Evolutionary conservation across 192 early-diverging fungal species (phyloP), one percentile per base, ranked within the genome.

Genomic region (Cladochytrium replicatum): DNA sequence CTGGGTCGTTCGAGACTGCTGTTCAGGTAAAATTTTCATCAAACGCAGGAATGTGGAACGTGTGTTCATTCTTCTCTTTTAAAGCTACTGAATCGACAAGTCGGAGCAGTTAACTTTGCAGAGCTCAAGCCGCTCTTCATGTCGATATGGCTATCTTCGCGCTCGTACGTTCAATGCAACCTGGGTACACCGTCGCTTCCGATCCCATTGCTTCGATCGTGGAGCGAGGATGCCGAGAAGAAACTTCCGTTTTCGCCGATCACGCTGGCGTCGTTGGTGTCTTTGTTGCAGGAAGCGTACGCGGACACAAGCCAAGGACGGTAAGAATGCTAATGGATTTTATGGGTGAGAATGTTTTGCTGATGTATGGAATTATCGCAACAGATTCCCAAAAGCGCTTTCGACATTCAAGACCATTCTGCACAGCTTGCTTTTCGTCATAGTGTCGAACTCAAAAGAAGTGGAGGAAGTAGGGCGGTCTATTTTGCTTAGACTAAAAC

Each of bases 1-100:
- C 93, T 9, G 95, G 95, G 31, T 82, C 86, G 21, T 97, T 94
- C 61, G 93, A 94, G 54, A 82, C 78, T 25, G 96, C 93, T 1
- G 96, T 99, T 88, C 78, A 86, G 77, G 84, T 86, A n/a, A n/a
- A n/a, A n/a, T n/a, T n/a, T n/a, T n/a, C n/a, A n/a, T n/a, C n/a
- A n/a, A n/a, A n/a, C n/a, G n/a, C n/a, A n/a, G n/a, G n/a, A n/a
- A n/a, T n/a, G n/a, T n/a, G n/a, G n/a, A n/a, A n/a, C n/a, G n/a
- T n/a, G n/a, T n/a, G n/a, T n/a, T n/a, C n/a, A n/a, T n/a, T n/a
- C n/a, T n/a, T n/a, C n/a, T n/a, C n/a, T n/a, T 54, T 32, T 71
- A 5, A 60, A 86, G 82, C 63, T 93, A 29, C 71, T 99, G 32
- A 90, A 88, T 59, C 75, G 84, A 23, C 92, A 97, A 72, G 79